Base-by-base conservation (phyloP, 2,329 filamentous ascomycete species). In the Graphilbum fragrans region DNA sequence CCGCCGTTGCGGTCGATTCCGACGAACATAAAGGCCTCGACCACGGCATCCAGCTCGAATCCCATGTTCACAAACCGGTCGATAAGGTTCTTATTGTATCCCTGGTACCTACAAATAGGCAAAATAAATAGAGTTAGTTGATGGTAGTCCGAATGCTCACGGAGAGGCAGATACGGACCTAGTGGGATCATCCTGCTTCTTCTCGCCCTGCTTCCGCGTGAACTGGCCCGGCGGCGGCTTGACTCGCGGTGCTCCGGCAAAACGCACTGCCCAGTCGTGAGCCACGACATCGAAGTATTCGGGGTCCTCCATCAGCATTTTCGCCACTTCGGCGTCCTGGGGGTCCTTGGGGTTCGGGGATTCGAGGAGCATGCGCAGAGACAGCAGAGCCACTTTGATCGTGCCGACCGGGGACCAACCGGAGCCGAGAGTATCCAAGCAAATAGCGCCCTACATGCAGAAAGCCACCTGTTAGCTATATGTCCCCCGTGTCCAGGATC, bases 321-420 rank as follows among this genome's bases (percentile, higher is more conserved):
- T 78, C 20, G 92, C 92, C 1, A 96, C 92, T 59, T 95, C 86
- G 32, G 88, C 88, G 55, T 98, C 92, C 65, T 98, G 92, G 0
- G 92, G 92, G 50, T 98, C 92, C 53, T 90, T 93, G 0, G 92
- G 90, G 59, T 98, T 93, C 4, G 92, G 92, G 17, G 81, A 86
- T 63, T 86, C 86, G 54, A 98, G 83, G 17, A 98, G 77, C 50
- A 88, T 90, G 59, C 94, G 88, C 25, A 98, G 72, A 22, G 88
- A 95, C 45, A 98, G 79, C 36, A 98, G 76, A 31, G 90, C 86
- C 18, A 86, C 93, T 65, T 95, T 96, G 60, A 98, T 90, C 14
- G 90, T 98, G 46, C 95, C 74, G 20, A 98, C 88, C 0, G 92
- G 92, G 6, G 90, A 94, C 92, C 92, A 98, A 52, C 84, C 86